Evolutionary conservation across 2,329 filamentous ascomycete genomes (phyloP).

Genomic region (Epichloe uncinata): DNA sequence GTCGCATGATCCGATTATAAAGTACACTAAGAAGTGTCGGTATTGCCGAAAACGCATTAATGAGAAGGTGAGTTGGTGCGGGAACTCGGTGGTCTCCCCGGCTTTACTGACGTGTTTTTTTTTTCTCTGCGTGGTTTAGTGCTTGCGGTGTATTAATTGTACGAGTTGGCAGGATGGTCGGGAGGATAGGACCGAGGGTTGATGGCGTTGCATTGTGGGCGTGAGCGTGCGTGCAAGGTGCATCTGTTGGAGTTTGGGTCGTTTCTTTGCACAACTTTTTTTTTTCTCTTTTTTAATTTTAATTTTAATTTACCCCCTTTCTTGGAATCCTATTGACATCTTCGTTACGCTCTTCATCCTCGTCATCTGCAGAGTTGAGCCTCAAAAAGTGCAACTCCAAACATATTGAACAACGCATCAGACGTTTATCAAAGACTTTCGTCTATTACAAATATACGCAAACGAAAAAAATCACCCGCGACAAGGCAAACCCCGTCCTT

Average conservation of each 20-base stretch:
- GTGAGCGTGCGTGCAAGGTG: too few relatives aligned
- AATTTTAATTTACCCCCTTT: too few relatives aligned
- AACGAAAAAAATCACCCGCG: not conserved
- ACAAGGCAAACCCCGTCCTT: not conserved
- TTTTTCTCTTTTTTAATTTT: too few relatives aligned
- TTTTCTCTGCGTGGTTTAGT: slow-evolving; percentile 14
- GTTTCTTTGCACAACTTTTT: too few relatives aligned
- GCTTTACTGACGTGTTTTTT: not conserved
- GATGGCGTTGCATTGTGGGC: not conserved
- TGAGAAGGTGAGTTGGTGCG: slow-evolving; percentile 36
- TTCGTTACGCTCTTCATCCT: too few relatives aligned
- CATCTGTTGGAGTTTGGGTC: too few relatives aligned
- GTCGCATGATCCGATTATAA: slow-evolving; percentile 55
- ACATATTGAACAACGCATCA: too few relatives aligned
- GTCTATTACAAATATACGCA: not conserved
- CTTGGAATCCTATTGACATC: too few relatives aligned
- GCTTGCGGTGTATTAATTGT: slow-evolving; percentile 33
- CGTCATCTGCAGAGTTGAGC: too few relatives aligned
- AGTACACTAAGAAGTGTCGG: slow-evolving; percentile 53
- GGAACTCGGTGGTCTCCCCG: too few relatives aligned
- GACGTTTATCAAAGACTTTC: not conserved
- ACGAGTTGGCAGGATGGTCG: slow-evolving; percentile 39
- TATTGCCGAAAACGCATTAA: slow-evolving; percentile 53
- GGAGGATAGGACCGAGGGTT: slow-evolving; percentile 21
- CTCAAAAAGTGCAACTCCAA: too few relatives aligned